phyloP scores from a whole-genome alignment of 306 rosid genomes.

The Hippophae tibetana region DNA sequence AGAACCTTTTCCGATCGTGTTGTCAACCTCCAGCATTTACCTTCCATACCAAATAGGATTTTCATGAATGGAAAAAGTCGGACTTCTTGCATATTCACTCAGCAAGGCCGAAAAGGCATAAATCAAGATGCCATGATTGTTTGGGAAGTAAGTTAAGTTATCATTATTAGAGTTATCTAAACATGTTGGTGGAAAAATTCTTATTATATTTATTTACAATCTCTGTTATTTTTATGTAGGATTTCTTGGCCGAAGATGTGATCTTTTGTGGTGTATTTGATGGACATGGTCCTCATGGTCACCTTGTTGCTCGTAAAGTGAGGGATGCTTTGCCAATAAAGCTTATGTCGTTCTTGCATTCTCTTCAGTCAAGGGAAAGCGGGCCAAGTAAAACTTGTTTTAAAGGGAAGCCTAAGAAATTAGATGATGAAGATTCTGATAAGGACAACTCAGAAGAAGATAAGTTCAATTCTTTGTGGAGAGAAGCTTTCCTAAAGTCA shows the following conservation, averaged over 20 bases:
- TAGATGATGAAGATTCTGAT: conserved; percentile 45
- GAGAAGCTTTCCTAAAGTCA: conserved; percentile 78
- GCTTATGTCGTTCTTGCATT: conserved; percentile 58
- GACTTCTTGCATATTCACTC: conserved; percentile 72
- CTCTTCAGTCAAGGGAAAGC: conserved; percentile 47
- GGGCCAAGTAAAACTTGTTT: conserved; percentile 44
- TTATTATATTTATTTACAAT: conserved; percentile 12
- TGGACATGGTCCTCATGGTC: conserved; percentile 96
- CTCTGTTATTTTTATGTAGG: conserved; percentile 33
- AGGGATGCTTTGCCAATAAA: conserved; percentile 72
- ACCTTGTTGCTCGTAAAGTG: conserved; percentile 85
- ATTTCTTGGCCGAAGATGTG: conserved; percentile 73
- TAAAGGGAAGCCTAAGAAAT: conserved; percentile 34
- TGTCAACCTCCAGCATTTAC: conserved; percentile 47
- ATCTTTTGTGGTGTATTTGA: conserved; percentile 90
- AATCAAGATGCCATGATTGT: conserved; percentile 99
- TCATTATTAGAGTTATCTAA: conserved; percentile 1
- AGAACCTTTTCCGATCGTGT: conserved; percentile 66
- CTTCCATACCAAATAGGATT: conserved; percentile 66
- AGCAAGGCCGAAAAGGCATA: conserved; percentile 91
- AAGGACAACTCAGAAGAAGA: conserved; percentile 55
- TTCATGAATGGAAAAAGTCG: conserved; percentile 74
- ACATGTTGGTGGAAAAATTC: conserved; percentile 14
- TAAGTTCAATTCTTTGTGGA: conserved; percentile 50
- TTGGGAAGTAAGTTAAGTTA: conserved; percentile 76